These are phyloP conservation scores for Amylocystis lapponica DNA, from an alignment of 768 basidiomycete genomes.

Conservation along the genomic window DNA sequence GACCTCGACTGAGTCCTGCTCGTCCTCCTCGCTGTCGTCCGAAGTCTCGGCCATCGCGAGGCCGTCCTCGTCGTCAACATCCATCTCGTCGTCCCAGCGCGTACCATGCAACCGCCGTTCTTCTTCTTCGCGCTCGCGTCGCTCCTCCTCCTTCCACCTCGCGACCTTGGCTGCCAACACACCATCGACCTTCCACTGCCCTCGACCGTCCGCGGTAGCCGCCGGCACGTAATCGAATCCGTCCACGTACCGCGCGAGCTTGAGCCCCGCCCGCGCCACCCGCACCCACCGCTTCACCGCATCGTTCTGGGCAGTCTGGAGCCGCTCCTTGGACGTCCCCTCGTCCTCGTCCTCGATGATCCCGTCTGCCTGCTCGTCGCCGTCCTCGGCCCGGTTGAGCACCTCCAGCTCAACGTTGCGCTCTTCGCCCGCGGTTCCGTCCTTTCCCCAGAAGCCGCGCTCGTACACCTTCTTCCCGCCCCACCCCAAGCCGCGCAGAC, in stretches of 20 bases:
- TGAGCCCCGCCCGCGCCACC: constrained; percentile 62
- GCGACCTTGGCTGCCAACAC: constrained; percentile 61
- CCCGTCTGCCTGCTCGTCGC: constrained; percentile 64
- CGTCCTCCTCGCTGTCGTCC: constrained; percentile 41
- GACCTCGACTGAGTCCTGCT: constrained; percentile 66
- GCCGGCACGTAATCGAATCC: constrained; percentile 59
- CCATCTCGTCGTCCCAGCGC: constrained; percentile 59
- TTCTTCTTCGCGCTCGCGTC: constrained; percentile 60
- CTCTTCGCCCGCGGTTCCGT: constrained; percentile 40
- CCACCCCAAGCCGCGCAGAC: constrained; percentile 95
- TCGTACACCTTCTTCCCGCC: constrained; percentile 86
- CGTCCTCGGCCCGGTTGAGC: constrained; percentile 53
- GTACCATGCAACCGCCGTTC: constrained; percentile 57
- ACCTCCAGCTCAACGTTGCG: constrained; percentile 72
- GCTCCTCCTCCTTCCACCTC: constrained; percentile 66
- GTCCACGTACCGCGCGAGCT: constrained; percentile 61
- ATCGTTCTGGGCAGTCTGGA: no score
- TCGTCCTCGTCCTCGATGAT: constrained; percentile 76
- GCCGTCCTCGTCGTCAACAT: constrained; percentile 65
- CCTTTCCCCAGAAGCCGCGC: constrained; percentile 85
- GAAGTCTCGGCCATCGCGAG: constrained; percentile 44
- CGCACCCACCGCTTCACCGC: constrained; percentile 62
- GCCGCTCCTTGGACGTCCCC: no score
- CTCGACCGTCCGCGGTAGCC: constrained; percentile 37
- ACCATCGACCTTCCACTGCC: constrained; percentile 61